Percentiles rank a stretch among this genome's conserved stretches.
Evolutionary conservation across 345 rosid genomes (phyloP).

Genomic region (Syzygium grande): DNA sequence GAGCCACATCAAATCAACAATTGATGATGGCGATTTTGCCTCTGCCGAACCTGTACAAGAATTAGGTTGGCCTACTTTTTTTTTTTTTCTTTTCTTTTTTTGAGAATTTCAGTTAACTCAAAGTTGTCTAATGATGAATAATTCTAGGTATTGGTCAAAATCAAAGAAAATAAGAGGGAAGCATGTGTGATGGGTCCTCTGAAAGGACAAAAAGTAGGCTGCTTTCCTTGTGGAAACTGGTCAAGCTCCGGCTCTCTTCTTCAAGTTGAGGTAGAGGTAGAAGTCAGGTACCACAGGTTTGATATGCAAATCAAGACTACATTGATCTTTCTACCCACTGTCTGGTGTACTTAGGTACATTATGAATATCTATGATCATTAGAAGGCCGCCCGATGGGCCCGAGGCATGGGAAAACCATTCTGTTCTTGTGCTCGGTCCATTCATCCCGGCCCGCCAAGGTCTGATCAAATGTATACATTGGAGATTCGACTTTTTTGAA

Average conservation of each 20-base stretch:
- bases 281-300: neutral
- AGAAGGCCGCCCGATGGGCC: neutral
- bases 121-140: neutral
- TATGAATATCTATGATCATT: neutral
- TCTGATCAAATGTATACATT: neutral
- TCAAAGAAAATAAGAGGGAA: neutral
- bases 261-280: neutral
- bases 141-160: neutral
- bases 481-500: neutral
- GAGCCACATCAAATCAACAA: neutral
- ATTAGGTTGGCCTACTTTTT: neutral
- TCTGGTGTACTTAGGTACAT: neutral
- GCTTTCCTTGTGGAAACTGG: neutral
- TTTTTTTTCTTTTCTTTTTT: neutral
- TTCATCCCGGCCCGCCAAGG: neutral
- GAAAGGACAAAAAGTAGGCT: neutral
- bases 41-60: neutral
- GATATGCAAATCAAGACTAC: neutral
- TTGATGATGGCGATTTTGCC: neutral
- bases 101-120: neutral
- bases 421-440: neutral
- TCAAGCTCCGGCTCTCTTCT: neutral
- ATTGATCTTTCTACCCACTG: neutral
- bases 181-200: neutral
- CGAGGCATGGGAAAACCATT: neutral